Evolutionary conservation across 352 stramenopile species (phyloP), one percentile per base, ranked within the genome.

Genomic region (Elongisporangium undulatum): DNA sequence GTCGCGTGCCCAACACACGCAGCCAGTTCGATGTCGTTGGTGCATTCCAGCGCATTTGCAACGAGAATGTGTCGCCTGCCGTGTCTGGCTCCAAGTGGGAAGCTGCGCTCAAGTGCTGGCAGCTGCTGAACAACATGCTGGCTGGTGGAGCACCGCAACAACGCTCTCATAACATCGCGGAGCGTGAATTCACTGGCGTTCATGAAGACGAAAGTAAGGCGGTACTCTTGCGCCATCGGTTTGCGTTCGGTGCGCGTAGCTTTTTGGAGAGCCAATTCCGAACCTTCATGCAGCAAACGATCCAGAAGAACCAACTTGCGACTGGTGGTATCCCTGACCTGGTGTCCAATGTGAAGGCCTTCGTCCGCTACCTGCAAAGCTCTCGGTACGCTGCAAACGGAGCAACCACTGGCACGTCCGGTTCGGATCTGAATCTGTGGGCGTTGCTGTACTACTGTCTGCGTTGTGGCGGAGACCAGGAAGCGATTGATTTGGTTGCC

Each of bases 261-360:
- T 92, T 92, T 57, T 56, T 95, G 15, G 85, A 95, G 62, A 85
- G 74, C 45, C 85, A 92, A 55, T 95, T 91, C 67, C 79, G 75
- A 38, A 55, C 60, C 2, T 92, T 90, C 50, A 71, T 95, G n/a
- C 80, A 91, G 67, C 81, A 90, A 59, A 91, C 78, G 8, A 78
- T 93, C 19, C 75, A 89, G 60, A 87, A 92, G 63, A 75, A 93
- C 52, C 69, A 77, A 23, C 63, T 92, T 39, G 76, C 85, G 29
- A 92, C 75, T 10, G 85, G 85, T 29, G 83, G 85, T 4, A 72
- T 91, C 8, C 81, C 82, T 2, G 77, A 89, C 52, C 59, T 92
- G 4, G 71, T 91, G 50, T 77, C 85, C n/a, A 87, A 66, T 34
- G 69, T 95, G 17, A 80, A 76, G n/a, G 82, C 83, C 10, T 95